Evolutionary conservation across 2,329 filamentous ascomycete genomes (phyloP).

Genomic region (Penicillium digitatum): DNA sequence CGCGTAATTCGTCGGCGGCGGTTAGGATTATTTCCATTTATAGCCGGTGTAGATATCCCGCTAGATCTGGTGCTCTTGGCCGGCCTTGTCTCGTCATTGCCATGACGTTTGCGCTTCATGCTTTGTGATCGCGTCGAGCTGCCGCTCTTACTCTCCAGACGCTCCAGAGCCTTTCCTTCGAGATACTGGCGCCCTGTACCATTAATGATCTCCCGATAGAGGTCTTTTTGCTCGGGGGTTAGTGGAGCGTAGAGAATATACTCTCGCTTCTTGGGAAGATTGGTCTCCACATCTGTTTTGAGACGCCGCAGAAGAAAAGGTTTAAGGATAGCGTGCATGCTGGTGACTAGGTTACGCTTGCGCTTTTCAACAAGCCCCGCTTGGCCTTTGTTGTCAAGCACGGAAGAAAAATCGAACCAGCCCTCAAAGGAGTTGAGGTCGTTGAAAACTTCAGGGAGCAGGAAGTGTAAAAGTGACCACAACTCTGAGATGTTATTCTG

Average conservation of each 20-base stretch:
- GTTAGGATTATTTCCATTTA: conserved; percentile 44
- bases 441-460: conserved; percentile 88
- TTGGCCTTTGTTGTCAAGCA: conserved; percentile 76
- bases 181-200: conserved; percentile 58
- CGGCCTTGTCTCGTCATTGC: conserved; percentile 45
- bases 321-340: conserved; percentile 88
- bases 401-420: conserved; percentile 95
- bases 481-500: conserved; percentile 95
- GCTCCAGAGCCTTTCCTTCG: conserved; percentile 49
- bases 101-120: conserved; percentile 56
- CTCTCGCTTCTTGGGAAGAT: conserved; percentile 92
- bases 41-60: conserved; percentile 67
- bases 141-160: conserved; percentile 42
- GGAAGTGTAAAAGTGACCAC: conserved; percentile 91
- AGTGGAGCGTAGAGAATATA: conserved; percentile 94
- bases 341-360: conserved; percentile 74
- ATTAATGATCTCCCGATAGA: conserved; percentile 84
- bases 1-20: conserved; percentile 48
- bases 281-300: conserved; percentile 87
- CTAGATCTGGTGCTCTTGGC: conserved; percentile 74
- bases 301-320: conserved; percentile 82
- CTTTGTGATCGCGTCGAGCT: conserved; percentile 41
- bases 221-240: conserved; percentile 81
- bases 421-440: conserved; percentile 88
- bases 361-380: conserved; percentile 74